These are phyloP conservation scores for Gonapodya sp. DNA, from an alignment of 192 early-diverging fungal genomes.

Conservation along the genomic window DNA sequence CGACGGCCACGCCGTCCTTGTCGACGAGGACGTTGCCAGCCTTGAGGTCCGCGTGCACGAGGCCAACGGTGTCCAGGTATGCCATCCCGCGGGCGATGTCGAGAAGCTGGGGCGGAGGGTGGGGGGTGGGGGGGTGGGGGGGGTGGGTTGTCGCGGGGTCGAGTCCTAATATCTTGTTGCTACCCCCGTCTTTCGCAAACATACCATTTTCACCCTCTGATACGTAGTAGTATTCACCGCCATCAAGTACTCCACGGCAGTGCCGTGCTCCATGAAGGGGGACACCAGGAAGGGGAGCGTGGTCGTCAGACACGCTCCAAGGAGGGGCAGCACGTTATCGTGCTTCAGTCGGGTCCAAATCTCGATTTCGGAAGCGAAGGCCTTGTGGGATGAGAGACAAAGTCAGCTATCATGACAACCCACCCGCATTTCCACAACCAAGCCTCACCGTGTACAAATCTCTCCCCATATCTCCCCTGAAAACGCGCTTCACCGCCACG, in stretches of 20 bases:
- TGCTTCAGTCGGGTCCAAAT: constrained; percentile 7
- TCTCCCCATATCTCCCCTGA: constrained; percentile 1
- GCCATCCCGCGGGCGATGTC: constrained; percentile 9
- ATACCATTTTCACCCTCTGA: neutral
- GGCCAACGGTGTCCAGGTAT: constrained; percentile 4
- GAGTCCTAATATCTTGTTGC: neutral
- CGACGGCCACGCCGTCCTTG: constrained; percentile 4
- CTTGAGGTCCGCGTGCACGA: constrained; percentile 11
- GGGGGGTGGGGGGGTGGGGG: neutral
- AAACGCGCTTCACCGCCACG: constrained; percentile 3
- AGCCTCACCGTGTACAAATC: constrained; percentile 3
- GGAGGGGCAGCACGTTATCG: constrained; percentile 16
- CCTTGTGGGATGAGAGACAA: neutral
- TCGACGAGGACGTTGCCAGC: constrained; percentile 7
- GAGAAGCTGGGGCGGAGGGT: neutral
- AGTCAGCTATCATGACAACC: neutral
- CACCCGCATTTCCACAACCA: neutral
- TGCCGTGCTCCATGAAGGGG: constrained; percentile 22
- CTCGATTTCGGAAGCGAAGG: neutral
- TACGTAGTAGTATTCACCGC: neutral
- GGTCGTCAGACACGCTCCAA: constrained; percentile 20
- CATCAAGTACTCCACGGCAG: constrained; percentile 11
- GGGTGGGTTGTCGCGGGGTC: neutral
- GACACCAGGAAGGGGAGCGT: constrained; percentile 20
- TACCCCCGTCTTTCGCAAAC: neutral